Conservation (phyloP, 2,329 filamentous ascomycete species). For the Microascus cirrosus region DNA sequence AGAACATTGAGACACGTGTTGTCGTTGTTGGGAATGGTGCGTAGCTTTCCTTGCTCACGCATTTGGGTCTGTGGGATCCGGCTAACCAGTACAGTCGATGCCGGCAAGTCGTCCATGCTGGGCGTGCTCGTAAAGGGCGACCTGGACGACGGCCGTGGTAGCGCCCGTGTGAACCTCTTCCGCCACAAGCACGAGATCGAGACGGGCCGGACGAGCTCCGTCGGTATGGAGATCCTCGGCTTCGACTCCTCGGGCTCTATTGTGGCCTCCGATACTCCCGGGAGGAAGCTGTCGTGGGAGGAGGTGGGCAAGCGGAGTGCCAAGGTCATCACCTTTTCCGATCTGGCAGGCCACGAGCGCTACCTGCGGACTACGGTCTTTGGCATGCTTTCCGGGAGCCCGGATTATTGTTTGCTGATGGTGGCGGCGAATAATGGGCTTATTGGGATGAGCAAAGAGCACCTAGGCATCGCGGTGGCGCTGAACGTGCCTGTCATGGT, state of each 20-base stretch:
- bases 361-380: constrained; percentile 96
- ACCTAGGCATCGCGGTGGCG: constrained; percentile 86
- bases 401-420: constrained; percentile 97
- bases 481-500: constrained; percentile 98
- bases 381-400: constrained; percentile 83
- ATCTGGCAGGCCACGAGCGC: constrained; percentile 88
- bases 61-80: constrained; percentile 2
- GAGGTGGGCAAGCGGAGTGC: constrained; percentile 91
- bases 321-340: constrained; percentile 94
- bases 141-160: constrained; percentile 87
- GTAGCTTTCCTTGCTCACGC: constrained; percentile 9
- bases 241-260: constrained; percentile 83
- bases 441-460: constrained; percentile 97
- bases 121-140: constrained; percentile 93
- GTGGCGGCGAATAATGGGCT: constrained; percentile 96
- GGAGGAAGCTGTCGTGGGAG: constrained; percentile 87
- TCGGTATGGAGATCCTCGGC: constrained; percentile 98
- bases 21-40: constrained; percentile 89
- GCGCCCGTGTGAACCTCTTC: constrained; percentile 90
- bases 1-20: constrained; percentile 91
- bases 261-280: constrained; percentile 69
- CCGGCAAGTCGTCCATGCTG: constrained; percentile 91
- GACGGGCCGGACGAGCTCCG: constrained; percentile 86
- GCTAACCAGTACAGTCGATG: constrained; percentile 54
- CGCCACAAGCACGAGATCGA: constrained; percentile 97